Percentiles rank a stretch among this genome's conserved stretches.
These are phyloP conservation scores for Thermothelomyces thermophilus DNA, from an alignment of 2,329 filamentous ascomycete genomes.

Conservation along the genomic window DNA sequence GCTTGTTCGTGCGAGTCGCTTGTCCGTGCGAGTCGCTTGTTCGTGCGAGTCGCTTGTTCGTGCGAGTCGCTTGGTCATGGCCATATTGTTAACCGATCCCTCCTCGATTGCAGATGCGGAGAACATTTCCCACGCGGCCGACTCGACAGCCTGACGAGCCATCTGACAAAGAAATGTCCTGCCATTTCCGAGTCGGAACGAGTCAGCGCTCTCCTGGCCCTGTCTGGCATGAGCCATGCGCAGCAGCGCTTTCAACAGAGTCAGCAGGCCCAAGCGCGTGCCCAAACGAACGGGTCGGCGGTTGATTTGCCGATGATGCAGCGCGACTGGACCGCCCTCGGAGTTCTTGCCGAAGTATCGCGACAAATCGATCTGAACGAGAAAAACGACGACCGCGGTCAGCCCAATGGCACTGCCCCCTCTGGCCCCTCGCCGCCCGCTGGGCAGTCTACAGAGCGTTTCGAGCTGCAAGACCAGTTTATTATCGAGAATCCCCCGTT, in stretches of 20 bases:
- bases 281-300: constrained; percentile 21
- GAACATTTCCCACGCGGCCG: constrained; percentile 87
- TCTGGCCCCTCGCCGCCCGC: constrained; percentile 13
- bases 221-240: constrained; percentile 61
- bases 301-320: constrained; percentile 36
- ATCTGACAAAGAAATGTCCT: constrained; percentile 82
- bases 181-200: constrained; percentile 69
- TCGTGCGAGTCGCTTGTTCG: background rate
- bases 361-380: constrained; percentile 65
- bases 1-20: constrained; percentile 1
- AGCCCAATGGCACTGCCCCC: constrained; percentile 24
- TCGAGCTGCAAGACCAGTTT: constrained; percentile 54
- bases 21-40: constrained; percentile 7
- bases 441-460: constrained; percentile 31
- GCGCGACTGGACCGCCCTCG: constrained; percentile 65
- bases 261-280: constrained; percentile 24
- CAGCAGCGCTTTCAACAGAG: constrained; percentile 25
- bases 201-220: constrained; percentile 64
- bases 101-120: constrained; percentile 48
- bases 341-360: constrained; percentile 83
- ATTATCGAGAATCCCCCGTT: constrained; percentile 50
- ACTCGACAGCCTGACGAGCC: constrained; percentile 72
- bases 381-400: constrained; percentile 49
- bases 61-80: too few relatives aligned
- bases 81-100: background rate